Percentiles rank a stretch among this genome's conserved stretches.
These are phyloP conservation scores for Pelargonium nanum DNA, from an alignment of 345 rosid genomes.

Conservation along the genomic window DNA sequence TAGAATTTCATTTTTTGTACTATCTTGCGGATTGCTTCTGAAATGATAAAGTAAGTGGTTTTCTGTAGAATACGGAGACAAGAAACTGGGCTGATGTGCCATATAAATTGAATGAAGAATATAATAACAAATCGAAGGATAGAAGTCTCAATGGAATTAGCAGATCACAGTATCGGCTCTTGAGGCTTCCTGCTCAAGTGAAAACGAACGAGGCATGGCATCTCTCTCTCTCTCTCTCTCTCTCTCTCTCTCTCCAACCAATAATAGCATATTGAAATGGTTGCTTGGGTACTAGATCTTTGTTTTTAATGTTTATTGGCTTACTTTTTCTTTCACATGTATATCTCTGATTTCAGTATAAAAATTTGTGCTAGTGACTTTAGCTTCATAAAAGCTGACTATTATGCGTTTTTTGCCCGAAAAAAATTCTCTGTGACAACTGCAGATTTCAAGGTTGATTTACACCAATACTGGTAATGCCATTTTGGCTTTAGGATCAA, in stretches of 20 bases:
- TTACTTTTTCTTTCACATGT: no score
- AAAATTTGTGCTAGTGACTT: not conserved
- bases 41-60: no score
- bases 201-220: conserved; percentile 24
- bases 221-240: not conserved
- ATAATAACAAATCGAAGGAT: not conserved
- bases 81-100: conserved; percentile 1
- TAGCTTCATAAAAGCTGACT: conserved; percentile 3
- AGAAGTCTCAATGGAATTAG: conserved; percentile 6
- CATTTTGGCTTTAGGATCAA: conserved; percentile 35
- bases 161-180: conserved; percentile 15
- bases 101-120: not conserved
- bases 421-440: no score
- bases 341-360: no score
- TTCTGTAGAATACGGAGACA: no score
- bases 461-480: conserved; percentile 34
- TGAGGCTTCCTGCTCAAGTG: conserved; percentile 15
- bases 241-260: not conserved
- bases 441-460: conserved; percentile 29
- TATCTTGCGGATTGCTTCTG: no score
- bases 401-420: conserved; percentile 15
- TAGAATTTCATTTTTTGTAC: no score
- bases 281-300: not conserved
- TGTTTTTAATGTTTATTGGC: no score
- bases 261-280: not conserved